Evolutionary conservation across 768 basidiomycete species (phyloP), one percentile per base, ranked within the genome.

Genomic region (Hypholoma fasciculare): DNA sequence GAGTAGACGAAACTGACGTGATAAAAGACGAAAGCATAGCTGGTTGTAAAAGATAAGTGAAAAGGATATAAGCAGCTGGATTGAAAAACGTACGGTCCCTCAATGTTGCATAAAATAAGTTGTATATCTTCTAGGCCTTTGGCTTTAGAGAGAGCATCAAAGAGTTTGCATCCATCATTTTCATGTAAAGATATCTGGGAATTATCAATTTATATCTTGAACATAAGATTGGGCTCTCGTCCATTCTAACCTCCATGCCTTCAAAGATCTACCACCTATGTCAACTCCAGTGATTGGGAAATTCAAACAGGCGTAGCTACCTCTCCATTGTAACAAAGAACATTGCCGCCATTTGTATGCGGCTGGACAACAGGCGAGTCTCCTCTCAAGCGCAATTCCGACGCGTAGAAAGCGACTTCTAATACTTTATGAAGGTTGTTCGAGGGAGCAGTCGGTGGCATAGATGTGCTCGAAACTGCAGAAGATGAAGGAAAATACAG

Each of bases 311-410:
- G n/a, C 30, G 19, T 26, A 62, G 57, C 34, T 56, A 87, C 91
- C 77, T 95, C 90, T 59, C 94, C 93, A 66, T 93, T 94, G 89
- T 90, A 95, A 66, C 91, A 93, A 26, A 95, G 71, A 3, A 91
- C 67, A 65, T 87, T 79, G 7, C 81, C 84, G 13, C 75, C 76
- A 36, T 71, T 61, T 13, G 72, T 65, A 67, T 94, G 91, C 26
- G 94, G 94, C 68, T 96, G 94, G 2, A 78, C 69, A 14, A 92
- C 70, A 0, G 77, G 76, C 9, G 72, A 63, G 8, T 67, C 64
- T 1, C 94, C 94, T 59, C 94, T 78, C 50, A 96, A 71, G 54
- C 83, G 81, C 52, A 96, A 79, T 66, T 94, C 90, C 0, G 92
- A 92, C 1, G 84, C 86, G 67, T 85, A 90, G 58, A 92, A 86